Evolutionary conservation across 495 filamentous ascomycete genomes (phyloP), one percentile per base, ranked within the genome.

Genomic region (Neurospora discreta): DNA sequence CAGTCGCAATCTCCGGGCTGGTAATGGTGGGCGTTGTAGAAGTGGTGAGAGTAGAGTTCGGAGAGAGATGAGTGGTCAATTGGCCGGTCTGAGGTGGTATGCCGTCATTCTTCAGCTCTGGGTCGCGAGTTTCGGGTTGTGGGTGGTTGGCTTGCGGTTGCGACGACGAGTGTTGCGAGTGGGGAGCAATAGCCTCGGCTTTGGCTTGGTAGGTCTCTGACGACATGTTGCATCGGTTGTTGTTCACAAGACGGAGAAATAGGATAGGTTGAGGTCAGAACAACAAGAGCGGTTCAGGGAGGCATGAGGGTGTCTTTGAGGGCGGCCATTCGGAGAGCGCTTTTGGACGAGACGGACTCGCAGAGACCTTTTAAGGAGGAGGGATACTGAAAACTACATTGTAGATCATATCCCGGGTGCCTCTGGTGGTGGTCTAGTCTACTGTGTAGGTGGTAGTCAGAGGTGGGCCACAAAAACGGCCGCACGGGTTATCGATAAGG

Each of bases 341-440:
- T 30, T 43, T 36, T 68, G 68, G 69, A 43, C 52, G 39, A 69
- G 52, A 69, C 76, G 72, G 74, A 70, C 67, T 73, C 70, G 43
- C 67, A 68, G 72, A 73, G 42, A 16, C 68, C 69, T 76, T 79
- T 76, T 74, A 76, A 71, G 69, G 30, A 69, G 69, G 52, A 60
- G 73, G 75, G 69, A 79, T 79, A 75, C 79, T 80, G 78, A 80
- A 78, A 80, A 74, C 79, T 80, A 80, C 79, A 78, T 78, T 75
- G 79, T 80, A 80, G 72, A 79, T 78, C 75, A 78, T 78, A 80
- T 79, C 78, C 79, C 77, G 79, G 73, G 73, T 72, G 69, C 69
- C 73, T 74, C 70, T 44, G 60, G 70, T 26, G 36, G 40, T 39
- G 52, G 68, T 70, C 33, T 52, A 38, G 68, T 70, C 33, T 52